A percentile compares a stretch with the other conserved stretches of the same genome.
These are phyloP conservation scores for Colletotrichum liaoningense DNA, from an alignment of 2,329 filamentous ascomycete genomes.

Conservation along the genomic window DNA sequence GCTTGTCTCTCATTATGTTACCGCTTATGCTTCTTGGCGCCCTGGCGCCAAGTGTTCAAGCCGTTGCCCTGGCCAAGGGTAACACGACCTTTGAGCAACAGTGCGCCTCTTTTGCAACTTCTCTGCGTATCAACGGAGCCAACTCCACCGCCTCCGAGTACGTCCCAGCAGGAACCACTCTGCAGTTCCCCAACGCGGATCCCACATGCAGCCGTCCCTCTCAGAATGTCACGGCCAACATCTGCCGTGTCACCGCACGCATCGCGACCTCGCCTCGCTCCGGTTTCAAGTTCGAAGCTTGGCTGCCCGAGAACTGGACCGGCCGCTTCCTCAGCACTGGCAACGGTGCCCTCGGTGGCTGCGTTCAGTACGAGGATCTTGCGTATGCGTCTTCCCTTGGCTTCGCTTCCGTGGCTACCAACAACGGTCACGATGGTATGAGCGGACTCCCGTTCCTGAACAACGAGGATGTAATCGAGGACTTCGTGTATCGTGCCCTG, in stretches of 20 bases:
- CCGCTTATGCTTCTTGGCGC: background rate
- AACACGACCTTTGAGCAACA: conserved; percentile 5
- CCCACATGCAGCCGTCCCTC: conserved; percentile 46
- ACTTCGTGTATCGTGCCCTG: conserved; percentile 46
- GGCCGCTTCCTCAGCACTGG: conserved; percentile 58
- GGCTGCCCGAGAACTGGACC: conserved; percentile 57
- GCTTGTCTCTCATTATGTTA: background rate
- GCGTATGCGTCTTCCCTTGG: conserved; percentile 54
- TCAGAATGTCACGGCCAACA: conserved; percentile 37
- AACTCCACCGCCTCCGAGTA: conserved; percentile 33
- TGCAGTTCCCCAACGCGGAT: conserved; percentile 48
- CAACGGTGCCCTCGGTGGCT: conserved; percentile 59
- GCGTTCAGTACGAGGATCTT: conserved; percentile 55
- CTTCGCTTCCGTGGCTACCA: conserved; percentile 58
- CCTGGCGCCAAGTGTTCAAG: background rate
- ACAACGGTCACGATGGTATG: conserved; percentile 60
- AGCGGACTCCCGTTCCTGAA: conserved; percentile 44
- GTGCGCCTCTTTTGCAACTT: conserved; percentile 41
- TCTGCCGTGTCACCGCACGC: conserved; percentile 43
- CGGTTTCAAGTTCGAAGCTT: conserved; percentile 55
- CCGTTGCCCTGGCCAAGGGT: background rate
- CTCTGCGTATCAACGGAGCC: conserved; percentile 45
- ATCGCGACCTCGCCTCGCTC: conserved; percentile 53
- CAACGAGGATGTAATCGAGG: conserved; percentile 45
- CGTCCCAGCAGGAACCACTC: conserved; percentile 44